These are phyloP conservation scores for Pleurotus tuoliensis DNA, from an alignment of 768 basidiomycete species.

Conservation along the genomic window DNA sequence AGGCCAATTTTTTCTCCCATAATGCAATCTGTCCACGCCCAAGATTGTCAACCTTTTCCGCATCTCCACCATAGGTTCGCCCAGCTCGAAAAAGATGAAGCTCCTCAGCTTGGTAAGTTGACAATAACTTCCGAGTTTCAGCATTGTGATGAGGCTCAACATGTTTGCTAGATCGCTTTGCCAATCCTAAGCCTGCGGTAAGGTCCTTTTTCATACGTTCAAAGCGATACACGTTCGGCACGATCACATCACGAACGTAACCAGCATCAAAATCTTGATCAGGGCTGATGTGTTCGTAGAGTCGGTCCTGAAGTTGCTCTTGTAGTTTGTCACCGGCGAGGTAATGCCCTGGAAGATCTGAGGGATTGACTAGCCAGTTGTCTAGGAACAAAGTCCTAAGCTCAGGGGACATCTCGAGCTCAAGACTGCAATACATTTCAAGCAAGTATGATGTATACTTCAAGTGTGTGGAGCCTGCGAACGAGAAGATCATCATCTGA, in stretches of 20 bases:
- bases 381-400: constrained; percentile 20
- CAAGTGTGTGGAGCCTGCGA: background rate
- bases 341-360: constrained; percentile 19
- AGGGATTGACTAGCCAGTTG: constrained; percentile 24
- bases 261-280: constrained; percentile 23
- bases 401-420: constrained; percentile 22
- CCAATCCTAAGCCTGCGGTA: constrained; percentile 18
- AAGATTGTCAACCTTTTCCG: too few species aligned
- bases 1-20: too few species aligned
- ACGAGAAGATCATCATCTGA: too few species aligned
- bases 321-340: constrained; percentile 26
- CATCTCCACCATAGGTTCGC: too few species aligned
- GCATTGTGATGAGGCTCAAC: too few species aligned
- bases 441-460: constrained; percentile 30
- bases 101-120: too few species aligned
- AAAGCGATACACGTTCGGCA: constrained; percentile 28
- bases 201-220: constrained; percentile 20
- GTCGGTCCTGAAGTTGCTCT: constrained; percentile 27
- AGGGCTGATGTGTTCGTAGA: constrained; percentile 24
- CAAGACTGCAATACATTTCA: constrained; percentile 24
- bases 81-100: too few species aligned
- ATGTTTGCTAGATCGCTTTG: constrained; percentile 9
- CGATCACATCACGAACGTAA: constrained; percentile 23
- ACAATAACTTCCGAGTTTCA: too few species aligned
- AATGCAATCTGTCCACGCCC: too few species aligned